Conservation (phyloP, 2,329 filamentous ascomycete genomes). For the Thelonectria rubi region DNA sequence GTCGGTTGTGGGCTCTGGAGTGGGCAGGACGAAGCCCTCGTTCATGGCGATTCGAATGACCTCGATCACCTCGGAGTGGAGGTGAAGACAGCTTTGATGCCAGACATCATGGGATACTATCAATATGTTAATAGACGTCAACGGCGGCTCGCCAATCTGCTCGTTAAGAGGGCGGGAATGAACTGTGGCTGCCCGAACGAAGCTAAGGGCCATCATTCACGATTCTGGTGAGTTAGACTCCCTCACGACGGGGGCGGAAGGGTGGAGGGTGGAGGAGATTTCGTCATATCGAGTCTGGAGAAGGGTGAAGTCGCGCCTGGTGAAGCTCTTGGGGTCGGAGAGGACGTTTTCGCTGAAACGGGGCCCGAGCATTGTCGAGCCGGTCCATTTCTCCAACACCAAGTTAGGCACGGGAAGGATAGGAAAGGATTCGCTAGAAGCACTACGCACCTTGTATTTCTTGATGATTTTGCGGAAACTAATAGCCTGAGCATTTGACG, state of each 20-base stretch:
- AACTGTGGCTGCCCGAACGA: too few species aligned
- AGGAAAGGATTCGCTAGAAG: neutral
- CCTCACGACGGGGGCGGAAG: conserved; percentile 53
- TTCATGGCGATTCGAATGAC: too few species aligned
- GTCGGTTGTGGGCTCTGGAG: too few species aligned
- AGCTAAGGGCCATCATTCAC: too few species aligned
- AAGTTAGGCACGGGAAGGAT: neutral
- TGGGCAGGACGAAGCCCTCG: too few species aligned
- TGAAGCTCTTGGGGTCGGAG: conserved; percentile 75
- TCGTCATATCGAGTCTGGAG: conserved; percentile 62
- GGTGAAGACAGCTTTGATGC: too few species aligned
- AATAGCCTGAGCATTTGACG: conserved; percentile 74
- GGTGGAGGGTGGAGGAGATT: conserved; percentile 57
- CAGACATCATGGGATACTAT: too few species aligned
- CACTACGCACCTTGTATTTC: conserved; percentile 70
- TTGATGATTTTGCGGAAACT: conserved; percentile 86
- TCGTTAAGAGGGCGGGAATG: too few species aligned
- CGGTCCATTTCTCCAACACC: conserved; percentile 74
- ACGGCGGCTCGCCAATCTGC: too few species aligned
- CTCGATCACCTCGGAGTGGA: too few species aligned
- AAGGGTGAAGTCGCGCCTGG: conserved; percentile 67
- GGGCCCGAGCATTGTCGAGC: conserved; percentile 69
- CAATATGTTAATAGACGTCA: too few species aligned
- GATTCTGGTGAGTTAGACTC: conserved; percentile 52
- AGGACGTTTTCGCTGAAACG: conserved; percentile 75